These are phyloP conservation scores for Pelargonium fulgidum DNA, from an alignment of 441 rosid genomes.

Conservation along the genomic window DNA sequence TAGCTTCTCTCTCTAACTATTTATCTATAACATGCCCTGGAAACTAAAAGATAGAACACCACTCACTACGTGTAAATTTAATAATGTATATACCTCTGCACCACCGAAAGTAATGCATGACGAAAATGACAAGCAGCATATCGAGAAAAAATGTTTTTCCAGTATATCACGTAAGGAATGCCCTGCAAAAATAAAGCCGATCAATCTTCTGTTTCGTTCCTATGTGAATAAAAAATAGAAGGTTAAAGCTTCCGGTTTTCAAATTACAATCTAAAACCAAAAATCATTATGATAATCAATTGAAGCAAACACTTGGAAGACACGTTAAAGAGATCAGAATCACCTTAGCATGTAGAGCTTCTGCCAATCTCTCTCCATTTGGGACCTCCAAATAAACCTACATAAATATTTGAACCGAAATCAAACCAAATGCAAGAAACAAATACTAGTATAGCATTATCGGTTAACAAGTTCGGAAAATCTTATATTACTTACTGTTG, in stretches of 20 bases:
- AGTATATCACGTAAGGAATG: slow-evolving; percentile 5
- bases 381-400: slow-evolving; percentile 26
- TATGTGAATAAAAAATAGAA: not conserved
- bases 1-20: no score
- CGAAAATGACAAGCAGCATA: not conserved
- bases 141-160: not conserved
- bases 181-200: slow-evolving; percentile 4
- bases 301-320: not conserved
- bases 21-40: no score
- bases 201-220: no score
- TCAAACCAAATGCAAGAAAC: no score
- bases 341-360: slow-evolving; percentile 25
- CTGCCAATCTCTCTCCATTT: slow-evolving; percentile 19
- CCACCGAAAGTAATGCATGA: slow-evolving; percentile 3
- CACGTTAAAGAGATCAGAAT: no score
- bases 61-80: no score
- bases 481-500: slow-evolving; percentile 8
- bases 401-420: not conserved
- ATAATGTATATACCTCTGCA: not conserved
- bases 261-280: not conserved
- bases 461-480: not conserved
- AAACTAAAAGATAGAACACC: no score
- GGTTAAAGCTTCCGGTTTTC: not conserved
- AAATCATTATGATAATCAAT: not conserved
- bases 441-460: not conserved